Evolutionary conservation across 768 basidiomycete species (phyloP), one percentile per base, ranked within the genome.

Genomic region (Tricholomella constricta): DNA sequence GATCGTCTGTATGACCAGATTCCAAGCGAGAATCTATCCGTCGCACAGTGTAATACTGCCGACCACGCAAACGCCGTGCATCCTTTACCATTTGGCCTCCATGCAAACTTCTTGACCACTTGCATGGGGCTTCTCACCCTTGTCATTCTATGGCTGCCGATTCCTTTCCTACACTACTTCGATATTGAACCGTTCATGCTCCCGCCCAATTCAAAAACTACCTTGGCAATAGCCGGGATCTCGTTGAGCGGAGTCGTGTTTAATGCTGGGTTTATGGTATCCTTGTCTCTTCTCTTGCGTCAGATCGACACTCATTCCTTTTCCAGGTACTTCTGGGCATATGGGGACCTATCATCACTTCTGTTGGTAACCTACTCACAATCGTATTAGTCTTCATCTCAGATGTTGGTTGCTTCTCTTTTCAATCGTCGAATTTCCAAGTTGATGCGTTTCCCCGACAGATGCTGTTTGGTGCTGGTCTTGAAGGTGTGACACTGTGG

Each of bases 321-420:
- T 45, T 52, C 23, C 58, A 94, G 91, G 78, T 90, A 49, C 75
- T 96, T 3, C 74, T 96, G 43, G 89, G 89, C 23, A 69, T 90
- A 23, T 94, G 91, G 90, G 93, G 93, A 3, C 93, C 93, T 6
- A 84, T 94, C 36, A 81, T 93, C 37, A 84, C 86, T 8, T 92
- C 91, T 2, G 94, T 97, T 27, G 94, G 93, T 40, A 93, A 83
- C 68, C 79, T 98, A n/a, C 78, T 96, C n/a, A 94, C 94, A 5
- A 95, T 96, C 59, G 91, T 96, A 32, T 78, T 97, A 44, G 90
- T 94, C 12, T 82, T 94, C 42, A 62, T 91, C 14, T 83, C 88
- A 36, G 94, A 98, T 69, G 76, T 88, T 41, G 62, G 73, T 66
- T 41, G n/a, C 54, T 50, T 47, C 32, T 48, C 35, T 20, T 15